A percentile compares a stretch with the other conserved stretches of the same genome.
Conservation (phyloP, 305 asterid species). For the Fraxinus angustifolia region DNA sequence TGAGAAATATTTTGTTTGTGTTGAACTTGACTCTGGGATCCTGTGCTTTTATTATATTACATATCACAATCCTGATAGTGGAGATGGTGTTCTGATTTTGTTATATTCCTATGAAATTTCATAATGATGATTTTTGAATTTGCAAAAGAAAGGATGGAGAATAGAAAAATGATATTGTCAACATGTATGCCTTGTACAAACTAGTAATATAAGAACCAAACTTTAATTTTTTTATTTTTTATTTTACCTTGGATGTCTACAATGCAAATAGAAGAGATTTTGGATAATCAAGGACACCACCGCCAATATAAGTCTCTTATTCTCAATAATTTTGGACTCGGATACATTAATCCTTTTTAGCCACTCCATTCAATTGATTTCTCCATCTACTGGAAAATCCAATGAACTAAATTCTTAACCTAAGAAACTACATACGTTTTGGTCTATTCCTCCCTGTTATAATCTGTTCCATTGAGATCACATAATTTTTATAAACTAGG, state of each 20-base stretch:
- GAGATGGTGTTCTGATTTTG: neutral
- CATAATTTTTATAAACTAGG: neutral
- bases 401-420: neutral
- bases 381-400: neutral
- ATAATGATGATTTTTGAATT: too few relatives aligned
- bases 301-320: neutral
- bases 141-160: neutral
- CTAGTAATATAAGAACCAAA: neutral
- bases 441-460: neutral
- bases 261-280: neutral
- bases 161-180: neutral
- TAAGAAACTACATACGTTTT: neutral
- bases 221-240: neutral
- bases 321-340: neutral
- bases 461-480: too few relatives aligned
- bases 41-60: neutral
- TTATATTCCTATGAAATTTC: neutral
- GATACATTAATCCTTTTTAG: neutral
- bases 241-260: neutral
- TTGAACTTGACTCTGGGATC: neutral
- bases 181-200: neutral
- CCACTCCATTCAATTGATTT: neutral
- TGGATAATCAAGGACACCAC: neutral
- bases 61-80: neutral
- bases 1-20: neutral